Evolutionary conservation across 2,329 filamentous ascomycete species (phyloP).

Genomic region (Colletotrichum cordylinicola): DNA sequence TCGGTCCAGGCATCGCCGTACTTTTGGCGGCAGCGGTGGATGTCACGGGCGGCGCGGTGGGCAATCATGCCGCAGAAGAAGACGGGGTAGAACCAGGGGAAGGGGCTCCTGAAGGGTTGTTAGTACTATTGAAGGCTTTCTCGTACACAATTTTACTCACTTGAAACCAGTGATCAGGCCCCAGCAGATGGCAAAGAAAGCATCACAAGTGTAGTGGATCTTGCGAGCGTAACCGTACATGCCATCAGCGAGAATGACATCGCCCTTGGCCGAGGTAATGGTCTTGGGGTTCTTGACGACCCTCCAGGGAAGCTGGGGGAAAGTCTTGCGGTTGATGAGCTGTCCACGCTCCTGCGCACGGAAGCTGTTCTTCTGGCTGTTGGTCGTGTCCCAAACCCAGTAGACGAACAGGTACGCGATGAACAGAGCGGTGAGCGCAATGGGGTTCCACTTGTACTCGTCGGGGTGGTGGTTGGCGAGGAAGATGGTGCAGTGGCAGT

Average conservation of each 20-base stretch:
- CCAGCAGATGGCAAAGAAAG: conserved; percentile 80
- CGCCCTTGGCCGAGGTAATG: conserved; percentile 75
- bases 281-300: conserved; percentile 80
- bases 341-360: conserved; percentile 79
- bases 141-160: not conserved
- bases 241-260: conserved; percentile 81
- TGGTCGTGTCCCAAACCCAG: conserved; percentile 91
- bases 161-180: conserved; percentile 81
- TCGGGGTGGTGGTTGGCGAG: conserved; percentile 83
- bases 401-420: conserved; percentile 81
- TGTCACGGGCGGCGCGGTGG: conserved; percentile 78
- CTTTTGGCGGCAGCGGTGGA: conserved; percentile 75
- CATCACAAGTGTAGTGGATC: conserved; percentile 77
- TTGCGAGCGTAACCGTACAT: conserved; percentile 66
- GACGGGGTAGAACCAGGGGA: conserved; percentile 88
- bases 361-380: conserved; percentile 94
- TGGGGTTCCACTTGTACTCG: conserved; percentile 78
- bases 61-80: conserved; percentile 84
- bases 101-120: conserved; percentile 60
- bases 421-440: conserved; percentile 69
- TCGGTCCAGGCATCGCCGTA: conserved; percentile 84
- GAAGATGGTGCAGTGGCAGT: conserved; percentile 93
- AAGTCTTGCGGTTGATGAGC: conserved; percentile 74
- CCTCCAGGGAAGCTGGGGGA: conserved; percentile 91
- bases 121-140: not conserved